Evolutionary conservation across 2,329 filamentous ascomycete genomes (phyloP).

Genomic region (Exophiala calicioides): DNA sequence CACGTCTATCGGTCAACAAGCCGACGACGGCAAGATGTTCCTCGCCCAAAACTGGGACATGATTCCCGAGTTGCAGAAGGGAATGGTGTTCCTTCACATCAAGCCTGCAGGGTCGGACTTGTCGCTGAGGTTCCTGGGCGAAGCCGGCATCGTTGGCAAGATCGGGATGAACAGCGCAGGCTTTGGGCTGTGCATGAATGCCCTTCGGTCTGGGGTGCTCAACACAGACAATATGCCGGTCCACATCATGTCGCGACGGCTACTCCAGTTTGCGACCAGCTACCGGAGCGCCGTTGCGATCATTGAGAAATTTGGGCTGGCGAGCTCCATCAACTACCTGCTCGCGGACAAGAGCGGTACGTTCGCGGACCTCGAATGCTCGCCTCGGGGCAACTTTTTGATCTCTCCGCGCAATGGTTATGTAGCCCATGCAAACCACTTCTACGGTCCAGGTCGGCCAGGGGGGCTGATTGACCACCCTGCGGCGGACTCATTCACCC

Average conservation of each 20-base stretch:
- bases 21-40: slow-evolving; percentile 37
- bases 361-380: slow-evolving; percentile 5
- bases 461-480: slow-evolving; percentile 9
- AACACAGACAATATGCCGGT: slow-evolving; percentile 56
- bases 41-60: slow-evolving; percentile 61
- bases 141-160: slow-evolving; percentile 61
- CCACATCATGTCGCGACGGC: slow-evolving; percentile 58
- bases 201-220: slow-evolving; percentile 60
- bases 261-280: slow-evolving; percentile 14
- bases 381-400: slow-evolving; percentile 1
- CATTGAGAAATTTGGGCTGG: slow-evolving; percentile 1
- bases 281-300: slow-evolving; percentile 50
- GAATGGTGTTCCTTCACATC: slow-evolving; percentile 47
- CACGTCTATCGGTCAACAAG: slow-evolving; percentile 52
- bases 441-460: slow-evolving; percentile 11
- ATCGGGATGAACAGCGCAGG: slow-evolving; percentile 64
- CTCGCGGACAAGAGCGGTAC: slow-evolving; percentile 5
- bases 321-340: slow-evolving; percentile 5
- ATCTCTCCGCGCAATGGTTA: slow-evolving; percentile 7
- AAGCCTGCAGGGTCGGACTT: slow-evolving; percentile 5
- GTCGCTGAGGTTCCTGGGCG: slow-evolving; percentile 53
- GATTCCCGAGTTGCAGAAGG: slow-evolving; percentile 38
- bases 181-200: slow-evolving; percentile 63
- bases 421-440: slow-evolving; percentile 16
- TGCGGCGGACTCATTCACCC: slow-evolving; percentile 7